Evolutionary conservation across 2,329 filamentous ascomycete species (phyloP).

Genomic region (Moelleriella libera): DNA sequence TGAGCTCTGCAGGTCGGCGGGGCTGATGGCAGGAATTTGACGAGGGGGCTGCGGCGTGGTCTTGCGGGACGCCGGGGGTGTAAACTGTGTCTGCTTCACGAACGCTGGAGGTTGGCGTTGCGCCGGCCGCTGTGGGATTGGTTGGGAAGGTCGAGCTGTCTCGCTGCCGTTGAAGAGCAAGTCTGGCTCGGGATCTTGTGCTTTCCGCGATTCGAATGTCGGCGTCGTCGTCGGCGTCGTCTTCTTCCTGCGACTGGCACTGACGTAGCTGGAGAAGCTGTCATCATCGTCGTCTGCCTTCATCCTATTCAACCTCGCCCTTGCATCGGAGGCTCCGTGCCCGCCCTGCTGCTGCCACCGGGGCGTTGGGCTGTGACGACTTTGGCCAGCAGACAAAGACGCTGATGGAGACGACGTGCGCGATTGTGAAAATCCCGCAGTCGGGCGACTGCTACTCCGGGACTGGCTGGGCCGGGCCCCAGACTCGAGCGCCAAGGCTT

Average conservation of each 20-base stretch:
- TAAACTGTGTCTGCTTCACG: slow-evolving; percentile 11
- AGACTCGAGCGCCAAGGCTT: slow-evolving; percentile 68
- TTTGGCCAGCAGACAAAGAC: slow-evolving; percentile 26
- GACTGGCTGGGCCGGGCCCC: slow-evolving; percentile 38
- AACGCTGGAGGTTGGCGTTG: slow-evolving; percentile 18
- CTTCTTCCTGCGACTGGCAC: slow-evolving; percentile 68
- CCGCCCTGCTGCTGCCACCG: slow-evolving; percentile 41
- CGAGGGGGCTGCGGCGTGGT: slow-evolving; percentile 35
- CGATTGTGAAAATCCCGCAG: slow-evolving; percentile 17
- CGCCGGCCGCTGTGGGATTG: slow-evolving; percentile 21
- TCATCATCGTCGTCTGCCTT: slow-evolving; percentile 68
- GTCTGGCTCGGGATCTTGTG: slow-evolving; percentile 36
- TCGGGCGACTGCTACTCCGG: slow-evolving; percentile 12
- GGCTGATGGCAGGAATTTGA: slow-evolving; percentile 52
- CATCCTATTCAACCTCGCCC: slow-evolving; percentile 53
- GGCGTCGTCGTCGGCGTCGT: slow-evolving; percentile 35
- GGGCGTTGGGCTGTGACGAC: slow-evolving; percentile 32
- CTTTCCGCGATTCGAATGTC: slow-evolving; percentile 21
- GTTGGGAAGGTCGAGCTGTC: slow-evolving; percentile 16
- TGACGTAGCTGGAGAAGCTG: slow-evolving; percentile 65
- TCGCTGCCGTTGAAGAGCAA: slow-evolving; percentile 41
- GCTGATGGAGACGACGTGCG: slow-evolving; percentile 35
- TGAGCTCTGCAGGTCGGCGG: slow-evolving; percentile 58
- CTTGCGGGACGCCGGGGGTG: slow-evolving; percentile 21
- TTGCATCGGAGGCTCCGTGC: slow-evolving; percentile 18